Evolutionary conservation across 345 rosid species (phyloP), one percentile per base, ranked within the genome.

Genomic region (Eucalyptus pauciflora): DNA sequence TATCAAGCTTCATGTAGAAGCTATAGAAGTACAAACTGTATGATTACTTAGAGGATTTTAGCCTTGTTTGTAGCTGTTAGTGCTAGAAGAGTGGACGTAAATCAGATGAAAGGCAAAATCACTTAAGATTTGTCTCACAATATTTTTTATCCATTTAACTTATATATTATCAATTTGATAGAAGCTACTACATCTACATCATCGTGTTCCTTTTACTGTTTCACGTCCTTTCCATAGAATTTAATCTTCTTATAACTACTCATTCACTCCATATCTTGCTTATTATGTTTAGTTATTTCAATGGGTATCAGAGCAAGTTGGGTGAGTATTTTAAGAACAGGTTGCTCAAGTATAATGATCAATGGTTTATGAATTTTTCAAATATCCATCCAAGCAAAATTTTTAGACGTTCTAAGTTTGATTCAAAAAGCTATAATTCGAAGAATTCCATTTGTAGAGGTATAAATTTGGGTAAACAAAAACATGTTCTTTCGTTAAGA

Each of bases 61-160:
- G 7, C 8, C 2, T 62, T 62, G 33, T 62, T 62, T 0, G 1
- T 13, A 29, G 15, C 69, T 5, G 1, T 13, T 29, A 13, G 8
- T 62, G n/a, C 4, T 62, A 29, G 1, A 1, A 62, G 4, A 62
- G 69, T 29, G 0, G 31, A 62, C 0, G 0, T 62, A 1, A 0
- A 13, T 17, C 0, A 62, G 1, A 62, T 29, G 69, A 13, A 62
- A 1, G 2, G 1, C 33, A 29, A 62, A 29, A 27, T 62, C 31
- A 27, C 31, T 27, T 12, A 12, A 62, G 1, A 6, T 60, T 13
- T 29, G 14, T 62, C 69, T 29, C 1, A 2, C 2, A 2, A 62
- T 27, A 12, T 60, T 13, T 29, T 60, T 29, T 6, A 62, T 27
- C 1, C 17, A 29, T 62, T 29, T 62, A 29, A 29, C 17, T 62